Evolutionary conservation across 1,139 yeast species (phyloP).

Genomic region (Suhomyces taliae): DNA sequence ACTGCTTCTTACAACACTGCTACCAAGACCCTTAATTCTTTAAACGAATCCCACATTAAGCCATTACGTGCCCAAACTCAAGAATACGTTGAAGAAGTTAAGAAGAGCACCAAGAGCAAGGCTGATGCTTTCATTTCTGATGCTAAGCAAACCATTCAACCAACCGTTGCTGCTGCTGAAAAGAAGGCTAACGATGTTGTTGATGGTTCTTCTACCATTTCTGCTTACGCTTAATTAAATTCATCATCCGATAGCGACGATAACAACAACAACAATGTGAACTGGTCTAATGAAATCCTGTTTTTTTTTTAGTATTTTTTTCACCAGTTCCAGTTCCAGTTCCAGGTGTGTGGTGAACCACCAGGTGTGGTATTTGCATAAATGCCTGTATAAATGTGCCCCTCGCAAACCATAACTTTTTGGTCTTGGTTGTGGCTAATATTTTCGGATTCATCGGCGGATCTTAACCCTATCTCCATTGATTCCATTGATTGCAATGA

Average conservation of each 20-base stretch:
- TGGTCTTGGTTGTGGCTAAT: too few relatives aligned
- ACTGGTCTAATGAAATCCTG: background rate
- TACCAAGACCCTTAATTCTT: slow-evolving; percentile 32
- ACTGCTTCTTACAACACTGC: slow-evolving; percentile 40
- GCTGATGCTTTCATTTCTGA: slow-evolving; percentile 38
- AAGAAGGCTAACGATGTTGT: slow-evolving; percentile 15
- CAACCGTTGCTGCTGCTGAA: slow-evolving; percentile 8
- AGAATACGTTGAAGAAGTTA: slow-evolving; percentile 37
- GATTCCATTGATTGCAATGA: too few relatives aligned
- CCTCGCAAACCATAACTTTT: background rate
- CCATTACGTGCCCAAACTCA: slow-evolving; percentile 46
- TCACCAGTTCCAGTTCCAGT: background rate
- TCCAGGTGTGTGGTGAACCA: background rate
- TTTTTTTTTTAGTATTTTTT: background rate
- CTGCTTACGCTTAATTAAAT: slow-evolving; percentile 15
- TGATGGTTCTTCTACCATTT: slow-evolving; percentile 17
- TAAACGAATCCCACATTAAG: slow-evolving; percentile 39
- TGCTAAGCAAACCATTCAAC: slow-evolving; percentile 25
- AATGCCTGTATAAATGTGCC: background rate
- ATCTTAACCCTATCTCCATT: too few relatives aligned
- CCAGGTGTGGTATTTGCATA: background rate
- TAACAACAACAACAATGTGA: background rate
- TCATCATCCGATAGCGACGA: too few relatives aligned
- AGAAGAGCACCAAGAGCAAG: slow-evolving; percentile 29
- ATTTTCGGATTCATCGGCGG: too few relatives aligned